Conservation (phyloP, 164 flowering plant genomes). For the Annona cherimola region DNA sequence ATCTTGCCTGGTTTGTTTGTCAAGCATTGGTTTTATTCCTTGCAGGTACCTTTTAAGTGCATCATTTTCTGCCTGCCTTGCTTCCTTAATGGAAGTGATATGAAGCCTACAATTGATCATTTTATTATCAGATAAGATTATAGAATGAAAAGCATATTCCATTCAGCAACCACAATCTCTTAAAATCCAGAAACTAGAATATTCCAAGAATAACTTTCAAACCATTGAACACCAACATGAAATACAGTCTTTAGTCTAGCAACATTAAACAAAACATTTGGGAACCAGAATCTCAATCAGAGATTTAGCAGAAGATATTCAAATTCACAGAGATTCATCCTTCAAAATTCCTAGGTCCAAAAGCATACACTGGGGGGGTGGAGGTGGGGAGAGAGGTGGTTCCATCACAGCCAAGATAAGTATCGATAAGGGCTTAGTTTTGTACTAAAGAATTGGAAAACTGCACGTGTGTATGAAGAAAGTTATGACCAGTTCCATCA, state of each 20-base stretch:
- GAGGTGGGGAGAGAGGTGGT: too few relatives aligned
- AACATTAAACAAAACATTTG: not conserved
- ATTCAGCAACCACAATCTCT: not conserved
- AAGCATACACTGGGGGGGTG: too few relatives aligned
- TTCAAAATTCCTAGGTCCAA: not conserved
- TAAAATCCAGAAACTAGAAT: not conserved
- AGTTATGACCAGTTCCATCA: too few relatives aligned
- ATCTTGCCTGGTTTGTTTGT: constrained; percentile 16
- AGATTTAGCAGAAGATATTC: not conserved
- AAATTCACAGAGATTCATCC: not conserved
- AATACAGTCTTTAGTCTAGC: not conserved
- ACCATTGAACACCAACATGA: not conserved
- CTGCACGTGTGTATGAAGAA: too few relatives aligned
- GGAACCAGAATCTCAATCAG: not conserved
- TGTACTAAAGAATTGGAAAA: too few relatives aligned
- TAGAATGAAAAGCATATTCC: not conserved
- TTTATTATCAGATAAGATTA: not conserved
- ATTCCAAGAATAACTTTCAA: not conserved
- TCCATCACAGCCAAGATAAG: too few relatives aligned
- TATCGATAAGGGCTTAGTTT: too few relatives aligned
- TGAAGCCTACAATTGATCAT: constrained; percentile 41
- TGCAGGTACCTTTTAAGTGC: constrained; percentile 27
- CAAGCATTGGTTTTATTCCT: constrained; percentile 10
- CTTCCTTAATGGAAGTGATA: constrained; percentile 38
- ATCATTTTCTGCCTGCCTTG: constrained; percentile 33